Base-by-base conservation (phyloP, 306 rosid genomes). In the Trifolium fragiferum region DNA sequence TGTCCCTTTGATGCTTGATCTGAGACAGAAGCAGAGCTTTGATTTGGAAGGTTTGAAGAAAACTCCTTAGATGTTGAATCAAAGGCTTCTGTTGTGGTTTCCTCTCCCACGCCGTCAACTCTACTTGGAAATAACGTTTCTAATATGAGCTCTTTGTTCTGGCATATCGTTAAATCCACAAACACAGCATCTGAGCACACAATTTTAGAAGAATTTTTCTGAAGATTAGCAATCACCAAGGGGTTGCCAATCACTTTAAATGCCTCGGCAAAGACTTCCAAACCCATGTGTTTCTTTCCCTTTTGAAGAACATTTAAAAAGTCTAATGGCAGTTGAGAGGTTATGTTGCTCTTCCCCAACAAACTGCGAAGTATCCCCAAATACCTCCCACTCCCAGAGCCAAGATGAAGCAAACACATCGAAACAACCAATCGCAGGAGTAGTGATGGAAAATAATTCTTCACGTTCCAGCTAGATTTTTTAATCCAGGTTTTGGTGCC, bases 231-330 rank as follows among this genome's bases (percentile, higher is more conserved):
- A 76, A 84, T 66, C 2, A 88, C 87, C 77, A 90, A 74, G 43
- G 89, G 82, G 79, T 90, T 84, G 47, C 49, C 83, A 51, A 85
- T 63, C 67, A 53, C 21, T 49, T 75, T 74, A 64, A 90, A 81
- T 50, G 88, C 89, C 72, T 65, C 75, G 1, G 90, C 93, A 51
- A 79, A 67, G 68, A 62, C 82, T 19, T 78, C 61, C 23, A 82
- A 20, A 12, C 59, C 47, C 44, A 70, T 3, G 25, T 5, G 37
- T 5, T 37, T 77, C 66, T 37, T 27, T 58, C 79, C 72, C 47
- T 73, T 67, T n/a, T 1, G 12, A 51, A 90, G 70, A 35, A 73
- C 73, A 11, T 76, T 20, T 33, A 0, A 4, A 70, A 92, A 90
- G 4, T 85, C 78, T 6, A 0, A 0, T 0, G 97, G 97, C 50